Conservation (phyloP, 2,329 filamentous ascomycete genomes). For the Amauroascus verrucosus region DNA sequence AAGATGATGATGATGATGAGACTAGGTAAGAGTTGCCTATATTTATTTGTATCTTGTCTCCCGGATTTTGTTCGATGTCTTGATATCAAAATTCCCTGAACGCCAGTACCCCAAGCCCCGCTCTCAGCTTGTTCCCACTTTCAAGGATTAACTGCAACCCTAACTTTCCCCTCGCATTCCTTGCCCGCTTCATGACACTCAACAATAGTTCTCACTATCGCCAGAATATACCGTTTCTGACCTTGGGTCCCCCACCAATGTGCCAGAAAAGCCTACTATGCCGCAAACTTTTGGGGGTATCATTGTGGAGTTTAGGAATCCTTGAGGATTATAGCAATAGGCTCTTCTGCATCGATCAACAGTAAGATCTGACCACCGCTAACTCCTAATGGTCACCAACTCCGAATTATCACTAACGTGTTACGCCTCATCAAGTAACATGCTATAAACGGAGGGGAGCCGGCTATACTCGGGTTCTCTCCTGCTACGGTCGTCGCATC, state of each 20-base stretch:
- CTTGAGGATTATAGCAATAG: not conserved
- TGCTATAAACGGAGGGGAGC: not conserved
- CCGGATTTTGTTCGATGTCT: not conserved
- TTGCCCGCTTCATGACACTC: not conserved
- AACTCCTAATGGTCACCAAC: no score
- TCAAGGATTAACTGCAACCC: not conserved
- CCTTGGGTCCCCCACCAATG: not conserved
- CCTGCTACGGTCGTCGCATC: not conserved
- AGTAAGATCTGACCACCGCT: not conserved
- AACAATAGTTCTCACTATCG: not conserved
- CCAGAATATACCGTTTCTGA: not conserved
- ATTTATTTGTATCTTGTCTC: not conserved
- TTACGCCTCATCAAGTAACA: not conserved
- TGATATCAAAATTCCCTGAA: not conserved
- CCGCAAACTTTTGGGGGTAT: not conserved
- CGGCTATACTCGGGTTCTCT: not conserved
- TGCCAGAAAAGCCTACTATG: not conserved
- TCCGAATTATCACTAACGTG: not conserved
- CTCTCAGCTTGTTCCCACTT: not conserved
- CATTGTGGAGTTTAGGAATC: not conserved
- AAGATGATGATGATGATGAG: no score
- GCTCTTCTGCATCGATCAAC: not conserved
- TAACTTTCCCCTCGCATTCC: not conserved
- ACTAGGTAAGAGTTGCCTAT: not conserved
- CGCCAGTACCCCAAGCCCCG: not conserved